Base-by-base conservation (phyloP, 192 early-diverging fungal species). In the Fimicolochytrium jonesii region DNA sequence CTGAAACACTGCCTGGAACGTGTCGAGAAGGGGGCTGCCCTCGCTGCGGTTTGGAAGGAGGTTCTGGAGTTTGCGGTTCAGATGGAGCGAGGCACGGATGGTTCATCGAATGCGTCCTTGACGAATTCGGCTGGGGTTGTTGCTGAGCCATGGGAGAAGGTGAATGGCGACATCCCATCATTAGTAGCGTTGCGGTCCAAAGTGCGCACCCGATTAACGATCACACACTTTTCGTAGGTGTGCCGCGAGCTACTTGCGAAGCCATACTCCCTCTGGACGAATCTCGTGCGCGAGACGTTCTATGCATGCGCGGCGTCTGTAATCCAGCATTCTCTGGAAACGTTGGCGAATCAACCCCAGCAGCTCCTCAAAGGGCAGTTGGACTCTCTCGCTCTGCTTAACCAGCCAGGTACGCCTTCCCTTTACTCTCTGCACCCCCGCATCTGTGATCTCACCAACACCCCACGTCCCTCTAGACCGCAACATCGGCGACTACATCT, bases 401-500 rank as follows among this genome's bases (percentile, higher is more conserved):
- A n/a, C n/a, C n/a, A n/a, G n/a, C n/a, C n/a, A n/a, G n/a, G n/a
- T n/a, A n/a, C n/a, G n/a, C n/a, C n/a, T n/a, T n/a, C n/a, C n/a
- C n/a, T n/a, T n/a, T n/a, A n/a, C n/a, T n/a, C n/a, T n/a, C n/a
- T n/a, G n/a, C n/a, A n/a, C n/a, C n/a, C n/a, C n/a, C n/a, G n/a
- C n/a, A n/a, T n/a, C n/a, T n/a, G n/a, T n/a, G n/a, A n/a, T n/a
- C n/a, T n/a, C n/a, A n/a, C n/a, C n/a, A n/a, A n/a, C n/a, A n/a
- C n/a, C n/a, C n/a, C n/a, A n/a, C n/a, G n/a, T 52, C 6, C 32
- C 18, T 11, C 5, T 33, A 59, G 57, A 59, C 26, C 57, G 57
- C n/a, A 37, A 59, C 57, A 30, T 59, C 6, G 25, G 41, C 31
- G 44, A 46, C n/a, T 59, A 45, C 20, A 46, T 59, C 2, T 59